Percentiles rank a stretch among this genome's conserved stretches.
Evolutionary conservation across 1,284 basidiomycete genomes (phyloP).

Genomic region (Exobasidium cylindrosporum): DNA sequence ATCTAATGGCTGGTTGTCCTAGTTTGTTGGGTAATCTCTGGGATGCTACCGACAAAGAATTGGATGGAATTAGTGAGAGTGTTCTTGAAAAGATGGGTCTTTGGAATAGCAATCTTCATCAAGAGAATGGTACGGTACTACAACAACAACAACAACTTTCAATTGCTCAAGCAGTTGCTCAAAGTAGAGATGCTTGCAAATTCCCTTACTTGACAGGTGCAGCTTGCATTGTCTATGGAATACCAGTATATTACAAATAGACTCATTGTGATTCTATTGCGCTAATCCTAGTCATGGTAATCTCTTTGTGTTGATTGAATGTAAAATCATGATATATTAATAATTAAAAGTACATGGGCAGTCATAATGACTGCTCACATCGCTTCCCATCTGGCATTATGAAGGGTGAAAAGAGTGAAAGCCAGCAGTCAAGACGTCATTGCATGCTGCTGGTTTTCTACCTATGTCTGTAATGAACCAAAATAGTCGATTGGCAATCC

Average conservation of each 20-base stretch:
- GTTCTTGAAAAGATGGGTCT: conserved; percentile 76
- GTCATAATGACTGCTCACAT: too few relatives aligned
- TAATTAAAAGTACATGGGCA: too few relatives aligned
- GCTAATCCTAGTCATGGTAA: too few relatives aligned
- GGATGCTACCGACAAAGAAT: conserved; percentile 97
- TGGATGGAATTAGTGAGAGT: conserved; percentile 82
- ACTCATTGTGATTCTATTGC: too few relatives aligned
- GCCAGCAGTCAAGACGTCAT: not conserved
- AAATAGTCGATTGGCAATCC: not conserved
- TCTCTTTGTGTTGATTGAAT: too few relatives aligned
- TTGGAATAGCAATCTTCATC: conserved; percentile 40
- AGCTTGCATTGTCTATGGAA: conserved; percentile 88
- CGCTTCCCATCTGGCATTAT: too few relatives aligned
- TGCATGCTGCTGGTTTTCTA: conserved; percentile 6
- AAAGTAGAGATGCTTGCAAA: conserved; percentile 76
- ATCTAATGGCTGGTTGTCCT: conserved; percentile 93
- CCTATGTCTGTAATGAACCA: conserved; percentile 1
- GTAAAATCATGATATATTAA: too few relatives aligned
- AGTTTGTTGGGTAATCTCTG: conserved; percentile 90
- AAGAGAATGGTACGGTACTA: conserved; percentile 14
- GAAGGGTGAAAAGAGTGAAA: too few relatives aligned
- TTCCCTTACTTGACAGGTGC: conserved; percentile 93
- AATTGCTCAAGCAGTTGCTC: conserved; percentile 74
- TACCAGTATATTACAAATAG: conserved; percentile 62
- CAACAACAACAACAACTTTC: conserved; percentile 56